Base-by-base conservation (phyloP, 148 eudicot genomes). In the Diospyros lotus region DNA sequence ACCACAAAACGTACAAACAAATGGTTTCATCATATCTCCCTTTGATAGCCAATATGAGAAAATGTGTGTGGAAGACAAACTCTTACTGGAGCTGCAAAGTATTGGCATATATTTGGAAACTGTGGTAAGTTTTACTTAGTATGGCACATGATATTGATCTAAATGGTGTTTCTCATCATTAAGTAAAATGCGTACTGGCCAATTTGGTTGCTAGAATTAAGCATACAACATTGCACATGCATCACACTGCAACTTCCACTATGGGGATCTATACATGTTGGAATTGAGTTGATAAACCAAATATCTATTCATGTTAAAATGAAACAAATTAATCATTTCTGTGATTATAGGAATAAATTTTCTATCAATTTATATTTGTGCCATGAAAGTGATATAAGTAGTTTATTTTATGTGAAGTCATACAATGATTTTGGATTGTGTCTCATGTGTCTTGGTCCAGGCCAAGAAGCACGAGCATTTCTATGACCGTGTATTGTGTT, bases 11-110 rank as follows among this genome's bases (percentile, higher is more conserved):
- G 72, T 74, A 58, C 74, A 74, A 54, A 66, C 61, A 60, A 78
- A 80, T 59, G 75, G 77, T 81, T 80, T 83, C 41, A 76, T 75
- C 72, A 72, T 75, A 83, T 76, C 88, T 82, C 75, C 88, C 38
- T 79, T 69, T 18, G 89, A 83, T 73, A 83, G 77, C 58, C 87
- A 78, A 77, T 89, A 91, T 86, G 94, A 82, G 66, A 85, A 87
- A 61, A 80, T 87, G 89, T 73, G 78, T 77, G 44, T 87, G 67
- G 88, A 89, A 45, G 95, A 89, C 48, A 91, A 87, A 78, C 84
- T 94, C 50, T 68, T 90, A 77, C 81, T 84, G 68, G 98, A 94
- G 89, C 84, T 94, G 80, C 97, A 90, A 86, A 89, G 91, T 74
- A 74, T 94, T 77, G 98, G 95, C 78, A 73, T 94, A 76, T 79